A percentile compares a stretch with the other conserved stretches of the same genome.
phyloP scores from a whole-genome alignment of 2,329 filamentous ascomycete genomes.

The Cladosporium oxysporum region DNA sequence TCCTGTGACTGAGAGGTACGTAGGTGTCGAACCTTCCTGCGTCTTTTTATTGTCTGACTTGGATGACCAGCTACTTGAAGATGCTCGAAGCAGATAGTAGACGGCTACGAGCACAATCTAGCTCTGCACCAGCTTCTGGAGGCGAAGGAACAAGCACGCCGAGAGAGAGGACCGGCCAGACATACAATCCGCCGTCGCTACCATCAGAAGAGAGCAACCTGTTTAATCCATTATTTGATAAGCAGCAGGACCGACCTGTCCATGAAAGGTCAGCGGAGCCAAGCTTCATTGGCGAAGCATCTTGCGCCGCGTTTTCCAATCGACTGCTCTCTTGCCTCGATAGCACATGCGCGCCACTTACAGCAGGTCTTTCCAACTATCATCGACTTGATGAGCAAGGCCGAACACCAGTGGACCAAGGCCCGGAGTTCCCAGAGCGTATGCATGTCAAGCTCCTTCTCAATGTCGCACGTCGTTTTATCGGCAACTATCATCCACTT shows the following conservation, averaged over 20 bases:
- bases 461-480: conserved; percentile 30
- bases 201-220: conserved; percentile 25
- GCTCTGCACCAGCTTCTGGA: conserved; percentile 21
- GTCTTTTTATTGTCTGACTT: neutral
- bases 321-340: conserved; percentile 30
- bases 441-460: conserved; percentile 30
- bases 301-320: conserved; percentile 31
- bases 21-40: neutral
- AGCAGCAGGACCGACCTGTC: conserved; percentile 24
- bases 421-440: conserved; percentile 29
- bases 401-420: conserved; percentile 22
- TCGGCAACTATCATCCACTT: conserved; percentile 47
- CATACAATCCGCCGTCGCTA: conserved; percentile 10
- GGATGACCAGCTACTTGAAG: conserved; percentile 23
- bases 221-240: conserved; percentile 30
- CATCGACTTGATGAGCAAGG: conserved; percentile 20
- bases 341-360: conserved; percentile 14
- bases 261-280: conserved; percentile 26
- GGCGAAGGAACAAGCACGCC: neutral
- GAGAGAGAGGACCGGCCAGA: conserved; percentile 14
- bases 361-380: conserved; percentile 26
- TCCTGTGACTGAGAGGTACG: conserved; percentile 28
- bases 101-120: conserved; percentile 6
- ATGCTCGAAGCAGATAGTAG: conserved; percentile 29
- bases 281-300: conserved; percentile 29